Conservation (phyloP, 1,139 yeast species). For the Magnusiomyces clavatus region DNA sequence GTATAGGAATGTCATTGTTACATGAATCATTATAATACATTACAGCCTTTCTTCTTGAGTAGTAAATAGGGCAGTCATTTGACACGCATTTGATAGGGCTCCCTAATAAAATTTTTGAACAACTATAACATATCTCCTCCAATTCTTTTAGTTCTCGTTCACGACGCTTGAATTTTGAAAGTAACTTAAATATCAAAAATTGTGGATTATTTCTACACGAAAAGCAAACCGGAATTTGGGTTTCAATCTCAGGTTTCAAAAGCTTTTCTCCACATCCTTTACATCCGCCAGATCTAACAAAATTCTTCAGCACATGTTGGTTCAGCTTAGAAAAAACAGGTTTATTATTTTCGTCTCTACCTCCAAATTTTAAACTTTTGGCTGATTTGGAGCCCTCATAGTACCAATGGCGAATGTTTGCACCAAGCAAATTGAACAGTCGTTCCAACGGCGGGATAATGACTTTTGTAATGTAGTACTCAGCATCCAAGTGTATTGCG, state of each 20-base stretch:
- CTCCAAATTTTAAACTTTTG: constrained; percentile 14
- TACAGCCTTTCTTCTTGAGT: constrained; percentile 29
- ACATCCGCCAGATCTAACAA: constrained; percentile 4
- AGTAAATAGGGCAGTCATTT: constrained; percentile 40
- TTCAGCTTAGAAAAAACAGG: constrained; percentile 3
- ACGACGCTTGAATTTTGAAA: constrained; percentile 16
- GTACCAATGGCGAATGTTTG: constrained; percentile 71
- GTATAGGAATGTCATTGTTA: neutral
- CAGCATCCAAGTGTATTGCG: constrained; percentile 50
- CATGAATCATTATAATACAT: constrained; percentile 6
- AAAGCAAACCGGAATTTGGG: constrained; percentile 16
- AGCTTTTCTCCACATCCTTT: constrained; percentile 3
- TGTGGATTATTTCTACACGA: constrained; percentile 16
- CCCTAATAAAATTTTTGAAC: constrained; percentile 25
- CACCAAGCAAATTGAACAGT: constrained; percentile 75
- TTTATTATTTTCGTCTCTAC: constrained; percentile 5
- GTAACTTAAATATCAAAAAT: constrained; percentile 16
- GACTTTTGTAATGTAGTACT: constrained; percentile 76
- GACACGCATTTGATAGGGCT: constrained; percentile 31
- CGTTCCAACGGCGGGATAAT: constrained; percentile 86
- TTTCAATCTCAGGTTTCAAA: neutral
- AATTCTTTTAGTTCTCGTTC: constrained; percentile 25
- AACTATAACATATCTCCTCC: constrained; percentile 27
- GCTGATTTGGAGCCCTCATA: constrained; percentile 51
- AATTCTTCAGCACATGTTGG: constrained; percentile 9